Conservation (phyloP, 2,329 filamentous ascomycete genomes). For the Aspergillus sp. region DNA sequence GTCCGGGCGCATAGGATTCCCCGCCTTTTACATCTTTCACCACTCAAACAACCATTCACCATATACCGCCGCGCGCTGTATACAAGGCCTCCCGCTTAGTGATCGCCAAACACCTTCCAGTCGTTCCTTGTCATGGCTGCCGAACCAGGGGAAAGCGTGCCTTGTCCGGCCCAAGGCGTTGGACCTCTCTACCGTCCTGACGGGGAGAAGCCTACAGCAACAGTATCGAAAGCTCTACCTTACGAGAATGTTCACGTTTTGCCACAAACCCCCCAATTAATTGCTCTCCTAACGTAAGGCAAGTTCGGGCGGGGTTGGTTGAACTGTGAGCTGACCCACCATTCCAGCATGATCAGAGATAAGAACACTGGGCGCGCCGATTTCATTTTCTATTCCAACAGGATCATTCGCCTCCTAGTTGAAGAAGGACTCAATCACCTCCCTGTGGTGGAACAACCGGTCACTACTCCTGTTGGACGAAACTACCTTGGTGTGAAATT, state of each 20-base stretch:
- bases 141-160: slow-evolving; percentile 27
- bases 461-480: slow-evolving; percentile 87
- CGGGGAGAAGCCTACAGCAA: slow-evolving; percentile 79
- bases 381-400: slow-evolving; percentile 99
- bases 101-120: no score
- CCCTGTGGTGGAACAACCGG: slow-evolving; percentile 81
- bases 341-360: slow-evolving; percentile 84
- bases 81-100: no score
- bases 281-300: slow-evolving; percentile 92
- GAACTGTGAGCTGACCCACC: slow-evolving; percentile 8
- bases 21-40: no score
- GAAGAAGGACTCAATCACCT: slow-evolving; percentile 97
- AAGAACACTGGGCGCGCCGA: slow-evolving; percentile 86
- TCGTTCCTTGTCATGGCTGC: slow-evolving; percentile 19
- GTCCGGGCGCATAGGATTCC: no score
- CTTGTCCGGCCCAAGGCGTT: slow-evolving; percentile 63
- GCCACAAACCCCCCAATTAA: slow-evolving; percentile 91
- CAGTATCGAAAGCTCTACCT: slow-evolving; percentile 77
- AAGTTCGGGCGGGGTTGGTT: slow-evolving; percentile 1
- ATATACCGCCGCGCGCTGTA: no score
- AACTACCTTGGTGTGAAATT: slow-evolving; percentile 90
- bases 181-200: slow-evolving; percentile 77
- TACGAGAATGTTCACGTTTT: slow-evolving; percentile 88
- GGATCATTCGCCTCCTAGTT: slow-evolving; percentile 92
- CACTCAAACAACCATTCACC: no score